These are phyloP conservation scores for Carex sylvatica DNA, from an alignment of 202 grass and related monocot species.

Conservation along the genomic window DNA sequence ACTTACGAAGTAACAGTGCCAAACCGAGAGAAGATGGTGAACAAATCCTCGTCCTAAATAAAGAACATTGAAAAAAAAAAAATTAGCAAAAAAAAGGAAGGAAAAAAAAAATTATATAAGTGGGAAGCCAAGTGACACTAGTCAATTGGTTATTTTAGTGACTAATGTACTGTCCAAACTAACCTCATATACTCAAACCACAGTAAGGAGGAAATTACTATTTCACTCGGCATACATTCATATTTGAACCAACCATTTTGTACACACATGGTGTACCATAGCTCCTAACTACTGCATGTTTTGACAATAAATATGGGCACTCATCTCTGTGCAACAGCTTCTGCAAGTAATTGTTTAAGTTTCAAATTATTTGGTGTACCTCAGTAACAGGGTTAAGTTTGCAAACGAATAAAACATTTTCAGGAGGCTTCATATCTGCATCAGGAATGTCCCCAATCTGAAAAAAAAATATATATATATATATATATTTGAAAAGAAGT, in stretches of 20 bases:
- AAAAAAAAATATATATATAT: constrained; percentile 18
- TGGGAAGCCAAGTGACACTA: background rate
- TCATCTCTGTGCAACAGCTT: background rate
- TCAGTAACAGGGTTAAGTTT: constrained; percentile 95
- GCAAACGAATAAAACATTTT: constrained; percentile 95
- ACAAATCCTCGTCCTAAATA: constrained; percentile 91
- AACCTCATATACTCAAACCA: background rate
- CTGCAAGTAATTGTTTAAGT: background rate
- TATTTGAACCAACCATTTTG: background rate
- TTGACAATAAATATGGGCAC: background rate
- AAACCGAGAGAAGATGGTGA: constrained; percentile 95
- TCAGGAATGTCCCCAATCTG: constrained; percentile 96
- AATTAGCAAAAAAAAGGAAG: background rate
- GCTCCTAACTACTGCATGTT: background rate
- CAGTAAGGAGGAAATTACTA: background rate
- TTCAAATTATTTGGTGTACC: constrained; percentile 41
- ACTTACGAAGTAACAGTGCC: constrained; percentile 93
- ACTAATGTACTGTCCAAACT: background rate
- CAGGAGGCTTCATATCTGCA: constrained; percentile 85
- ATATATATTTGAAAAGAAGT: background rate
- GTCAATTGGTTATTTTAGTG: background rate
- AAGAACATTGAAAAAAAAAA: background rate
- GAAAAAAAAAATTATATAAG: background rate
- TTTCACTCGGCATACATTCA: background rate
- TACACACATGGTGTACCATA: background rate